Conservation (phyloP, 2,329 filamentous ascomycete species). For the Akanthomyces dipterigenus region DNA sequence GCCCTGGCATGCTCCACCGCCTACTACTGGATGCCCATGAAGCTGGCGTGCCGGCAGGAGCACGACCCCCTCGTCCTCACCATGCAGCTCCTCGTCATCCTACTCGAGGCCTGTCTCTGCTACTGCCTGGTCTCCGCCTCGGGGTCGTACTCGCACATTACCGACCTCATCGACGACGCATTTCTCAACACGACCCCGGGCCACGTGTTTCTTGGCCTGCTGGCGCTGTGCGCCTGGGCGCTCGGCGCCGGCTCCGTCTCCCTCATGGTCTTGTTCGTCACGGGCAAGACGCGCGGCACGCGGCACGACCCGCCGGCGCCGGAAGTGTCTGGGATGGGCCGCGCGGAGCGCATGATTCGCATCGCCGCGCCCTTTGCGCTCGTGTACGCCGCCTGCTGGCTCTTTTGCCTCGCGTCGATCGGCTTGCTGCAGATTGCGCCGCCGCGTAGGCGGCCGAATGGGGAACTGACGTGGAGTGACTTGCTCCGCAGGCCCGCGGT, state of each 20-base stretch:
- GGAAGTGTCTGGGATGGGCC: background rate
- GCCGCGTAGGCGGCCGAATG: background rate
- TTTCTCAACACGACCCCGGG: background rate
- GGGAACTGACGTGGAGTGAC: background rate
- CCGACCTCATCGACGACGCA: background rate
- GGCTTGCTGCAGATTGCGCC: background rate
- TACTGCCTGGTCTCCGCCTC: background rate
- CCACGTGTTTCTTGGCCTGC: background rate
- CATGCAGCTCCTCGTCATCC: background rate
- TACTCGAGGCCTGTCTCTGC: background rate
- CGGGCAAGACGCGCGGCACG: background rate
- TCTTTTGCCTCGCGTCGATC: background rate
- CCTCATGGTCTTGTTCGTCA: background rate
- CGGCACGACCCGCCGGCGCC: background rate
- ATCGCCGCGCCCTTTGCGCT: background rate
- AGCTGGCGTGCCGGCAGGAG: background rate
- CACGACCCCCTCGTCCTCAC: background rate
- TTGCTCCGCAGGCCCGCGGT: background rate
- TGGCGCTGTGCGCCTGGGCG: background rate
- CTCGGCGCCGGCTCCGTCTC: background rate
- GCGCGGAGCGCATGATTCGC: background rate
- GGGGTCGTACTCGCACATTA: background rate
- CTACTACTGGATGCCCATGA: slow-evolving; percentile 2
- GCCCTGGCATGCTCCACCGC: background rate
- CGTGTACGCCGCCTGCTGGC: background rate